Evolutionary conservation across 495 filamentous ascomycete species (phyloP).

Genomic region (Aspergillus nanangensis): DNA sequence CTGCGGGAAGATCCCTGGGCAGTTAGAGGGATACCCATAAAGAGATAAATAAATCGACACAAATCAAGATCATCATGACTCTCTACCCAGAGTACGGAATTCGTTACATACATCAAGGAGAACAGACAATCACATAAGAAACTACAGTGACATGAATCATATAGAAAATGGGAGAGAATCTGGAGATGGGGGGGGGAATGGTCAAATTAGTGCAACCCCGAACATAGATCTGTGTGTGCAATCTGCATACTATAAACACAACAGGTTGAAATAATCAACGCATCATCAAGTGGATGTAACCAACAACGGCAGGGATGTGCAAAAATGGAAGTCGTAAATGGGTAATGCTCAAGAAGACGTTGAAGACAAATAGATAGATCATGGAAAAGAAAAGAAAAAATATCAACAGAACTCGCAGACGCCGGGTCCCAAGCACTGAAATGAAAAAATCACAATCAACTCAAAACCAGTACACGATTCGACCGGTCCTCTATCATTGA

Average conservation of each 20-base stretch:
- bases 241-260: slow-evolving; percentile 13
- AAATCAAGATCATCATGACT: background rate
- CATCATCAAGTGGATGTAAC: background rate
- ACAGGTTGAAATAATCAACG: slow-evolving; percentile 4
- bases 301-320: no score
- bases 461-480: slow-evolving; percentile 8
- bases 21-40: background rate
- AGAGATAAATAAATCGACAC: background rate
- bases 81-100: background rate
- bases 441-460: slow-evolving; percentile 1
- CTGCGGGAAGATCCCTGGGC: no score
- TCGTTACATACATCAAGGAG: background rate
- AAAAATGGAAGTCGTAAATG: no score
- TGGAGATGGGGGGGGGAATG: background rate
- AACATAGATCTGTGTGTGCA: slow-evolving; percentile 2
- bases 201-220: slow-evolving; percentile 9
- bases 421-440: no score
- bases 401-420: no score
- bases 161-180: background rate
- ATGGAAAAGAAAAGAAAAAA: no score
- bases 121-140: background rate
- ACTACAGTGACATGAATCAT: background rate
- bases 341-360: no score
- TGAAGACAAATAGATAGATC: no score
- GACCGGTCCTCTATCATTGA: slow-evolving; percentile 19